A percentile compares a stretch with the other conserved stretches of the same genome.
Conservation (phyloP, 768 basidiomycete genomes). For the Leccinum boreale region DNA sequence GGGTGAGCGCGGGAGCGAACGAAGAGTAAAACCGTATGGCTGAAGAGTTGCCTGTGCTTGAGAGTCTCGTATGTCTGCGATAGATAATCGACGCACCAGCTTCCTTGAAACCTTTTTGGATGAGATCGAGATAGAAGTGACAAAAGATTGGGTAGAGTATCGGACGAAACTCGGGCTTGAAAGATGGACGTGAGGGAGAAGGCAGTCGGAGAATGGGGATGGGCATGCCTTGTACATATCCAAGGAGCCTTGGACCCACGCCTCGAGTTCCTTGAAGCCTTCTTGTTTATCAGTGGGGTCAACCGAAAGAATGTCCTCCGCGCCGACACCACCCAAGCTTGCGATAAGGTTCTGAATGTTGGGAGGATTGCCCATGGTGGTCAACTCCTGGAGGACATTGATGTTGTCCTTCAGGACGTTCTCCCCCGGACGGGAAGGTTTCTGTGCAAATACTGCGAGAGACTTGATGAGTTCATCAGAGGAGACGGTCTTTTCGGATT, state of each 20-base stretch:
- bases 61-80: neutral
- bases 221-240: slow-evolving; percentile 85
- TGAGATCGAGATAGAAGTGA: slow-evolving; percentile 94
- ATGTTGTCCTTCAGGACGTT: slow-evolving; percentile 67
- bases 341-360: slow-evolving; percentile 75
- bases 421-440: slow-evolving; percentile 62
- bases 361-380: slow-evolving; percentile 63
- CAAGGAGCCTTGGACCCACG: slow-evolving; percentile 86
- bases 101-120: slow-evolving; percentile 86
- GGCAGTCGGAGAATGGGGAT: neutral
- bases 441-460: slow-evolving; percentile 68
- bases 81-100: slow-evolving; percentile 57
- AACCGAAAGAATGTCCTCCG: slow-evolving; percentile 75
- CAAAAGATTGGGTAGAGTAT: slow-evolving; percentile 95
- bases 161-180: slow-evolving; percentile 87
- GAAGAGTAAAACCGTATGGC: slow-evolving; percentile 72
- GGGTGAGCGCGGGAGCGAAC: slow-evolving; percentile 65
- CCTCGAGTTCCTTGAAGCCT: slow-evolving; percentile 80
- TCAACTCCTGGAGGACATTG: slow-evolving; percentile 65
- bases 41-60: slow-evolving; percentile 30
- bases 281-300: slow-evolving; percentile 86
- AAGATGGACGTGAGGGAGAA: slow-evolving; percentile 13
- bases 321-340: slow-evolving; percentile 74
- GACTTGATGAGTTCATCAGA: slow-evolving; percentile 53
- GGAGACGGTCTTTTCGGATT: slow-evolving; percentile 37